Evolutionary conservation across 371 early-diverging fungal species (phyloP), one percentile per base, ranked within the genome.

Genomic region (Syncephalastrum racemosum): DNA sequence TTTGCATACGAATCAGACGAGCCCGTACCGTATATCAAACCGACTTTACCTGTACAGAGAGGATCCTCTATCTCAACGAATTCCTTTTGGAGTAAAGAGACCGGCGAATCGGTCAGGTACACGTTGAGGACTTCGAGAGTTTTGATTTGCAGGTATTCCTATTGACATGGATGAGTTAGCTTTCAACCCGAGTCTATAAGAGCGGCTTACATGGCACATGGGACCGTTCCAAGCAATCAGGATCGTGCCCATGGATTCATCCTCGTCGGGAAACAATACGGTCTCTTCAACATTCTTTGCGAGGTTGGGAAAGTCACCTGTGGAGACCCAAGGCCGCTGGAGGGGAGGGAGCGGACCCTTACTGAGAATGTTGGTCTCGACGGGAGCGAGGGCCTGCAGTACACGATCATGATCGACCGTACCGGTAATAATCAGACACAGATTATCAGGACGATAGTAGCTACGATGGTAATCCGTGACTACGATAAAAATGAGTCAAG

Each of bases 61-160:
- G 88, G 85, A 19, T 85, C 85, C 59, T 84, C 85, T 22, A 76
- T 82, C 57, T 88, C 88, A 16, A 88, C 88, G 74, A 88, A 85
- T 55, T 83, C 82, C 44, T 79, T 84, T 58, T 80, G 81, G 54
- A 88, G 63, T 8, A 84, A 66, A 3, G 86, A 79, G 0, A 85
- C 82, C 19, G 88, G 81, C 3, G 88, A 88, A 54, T 88, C 88
- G 0, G 86, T 82, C 16, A 88, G 70, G 58, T 86, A 87, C 2
- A 58, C 61, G 44, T 77, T 71, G 56, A 79, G 53, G 0, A 79
- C 71, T 45, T 79, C 77, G 39, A 79, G 51, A n/a, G 77, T 77
- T 68, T 75, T 76, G 54, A 71, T 56, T 54, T 58, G 60, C 15
- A 72, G 53, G 41, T 64, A 73, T 16, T 76, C 71, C 80, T 79